Conservation (phyloP, 2,329 filamentous ascomycete species). For the Cytospora paraplurivora region DNA sequence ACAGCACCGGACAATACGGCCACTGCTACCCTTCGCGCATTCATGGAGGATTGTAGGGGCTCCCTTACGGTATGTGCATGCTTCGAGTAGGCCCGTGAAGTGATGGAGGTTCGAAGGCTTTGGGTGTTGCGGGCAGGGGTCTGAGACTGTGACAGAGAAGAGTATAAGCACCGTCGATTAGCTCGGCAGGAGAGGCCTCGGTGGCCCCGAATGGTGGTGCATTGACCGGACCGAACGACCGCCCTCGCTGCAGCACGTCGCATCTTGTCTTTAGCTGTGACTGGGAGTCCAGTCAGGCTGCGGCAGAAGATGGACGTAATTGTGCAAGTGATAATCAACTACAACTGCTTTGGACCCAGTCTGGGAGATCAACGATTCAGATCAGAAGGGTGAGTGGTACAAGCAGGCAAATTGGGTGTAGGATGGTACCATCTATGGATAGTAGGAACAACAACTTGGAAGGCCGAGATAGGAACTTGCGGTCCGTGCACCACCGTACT, state of each 20-base stretch:
- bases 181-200: constrained; percentile 45
- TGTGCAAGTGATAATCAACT: not conserved
- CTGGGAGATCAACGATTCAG: not conserved
- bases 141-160: constrained; percentile 30
- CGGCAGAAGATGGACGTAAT: not conserved
- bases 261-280: constrained; percentile 54
- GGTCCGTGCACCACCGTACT: constrained; percentile 14
- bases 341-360: not conserved
- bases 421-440: not conserved
- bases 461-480: constrained; percentile 21
- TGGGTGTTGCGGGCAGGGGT: constrained; percentile 29
- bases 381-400: not conserved
- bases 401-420: not conserved
- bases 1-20: constrained; percentile 71
- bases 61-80: constrained; percentile 42
- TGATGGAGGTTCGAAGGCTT: constrained; percentile 31
- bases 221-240: constrained; percentile 66
- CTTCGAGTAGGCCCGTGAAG: constrained; percentile 38
- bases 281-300: constrained; percentile 22
- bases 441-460: not conserved
- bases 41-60: constrained; percentile 71
- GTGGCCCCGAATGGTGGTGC: constrained; percentile 60
- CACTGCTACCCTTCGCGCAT: constrained; percentile 67
- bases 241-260: constrained; percentile 71
- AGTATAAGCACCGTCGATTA: constrained; percentile 46